Base-by-base conservation (phyloP, 83 land plant genomes). In the Picea mariana region DNA sequence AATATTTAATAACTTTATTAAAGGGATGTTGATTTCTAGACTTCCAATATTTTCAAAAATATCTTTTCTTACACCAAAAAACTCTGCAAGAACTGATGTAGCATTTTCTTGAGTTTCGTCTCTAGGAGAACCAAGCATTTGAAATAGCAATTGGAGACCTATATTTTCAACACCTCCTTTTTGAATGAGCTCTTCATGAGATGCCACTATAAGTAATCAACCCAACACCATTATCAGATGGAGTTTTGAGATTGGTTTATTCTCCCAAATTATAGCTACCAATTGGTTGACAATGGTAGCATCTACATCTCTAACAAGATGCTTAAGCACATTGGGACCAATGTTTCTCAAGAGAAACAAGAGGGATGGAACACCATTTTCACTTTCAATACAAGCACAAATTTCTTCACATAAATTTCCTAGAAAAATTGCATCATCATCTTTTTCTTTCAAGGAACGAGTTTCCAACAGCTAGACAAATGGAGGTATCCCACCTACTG, bases 321-420 rank as follows among this genome's bases (percentile, higher is more conserved):
- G 83, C 40, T 75, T 86, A 8, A 95, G 86, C 24, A 94, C 90
- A 80, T 69, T 85, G 5, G 93, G 34, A 61, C 94, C 86, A 26
- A 93, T 94, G 89, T 87, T 93, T 77, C 87, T 91, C 42, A 93
- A 85, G 59, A 91, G 89, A 91, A 92, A 93, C 75, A 95, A 80
- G 4, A 95, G 84, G n/a, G 98, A 85, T 44, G 98, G 87, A 26
- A 93, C 88, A 61, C 93, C 98, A 17, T 85, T 91, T 66, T 94
- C 96, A 83, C 93, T 95, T 79, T 95, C 96, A 78, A 95, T 94
- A 88, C 98, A 95, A 4, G 93, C 98, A 71, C 96, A 88, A 16
- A 59, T 38, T 38, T 38, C 40, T 38, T 38, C 40, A 38, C 40
- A 38, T 38, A 38, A 38, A 96, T 86, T 38, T 38, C 40, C 5